Conservation (phyloP, 1,284 basidiomycete species). For the Polyporus tsugae region DNA sequence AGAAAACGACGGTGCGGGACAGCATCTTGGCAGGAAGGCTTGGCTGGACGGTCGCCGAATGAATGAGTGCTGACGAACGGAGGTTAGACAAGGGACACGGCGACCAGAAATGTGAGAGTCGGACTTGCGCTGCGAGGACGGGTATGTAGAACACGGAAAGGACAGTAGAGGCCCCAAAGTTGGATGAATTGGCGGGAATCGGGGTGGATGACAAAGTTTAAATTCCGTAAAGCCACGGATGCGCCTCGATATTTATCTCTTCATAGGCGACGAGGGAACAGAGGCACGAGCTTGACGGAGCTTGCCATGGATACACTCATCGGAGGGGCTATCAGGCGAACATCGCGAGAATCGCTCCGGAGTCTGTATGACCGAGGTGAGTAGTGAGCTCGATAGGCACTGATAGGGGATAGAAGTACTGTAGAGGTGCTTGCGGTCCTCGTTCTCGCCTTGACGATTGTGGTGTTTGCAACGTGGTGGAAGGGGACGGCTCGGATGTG, state of each 20-base stretch:
- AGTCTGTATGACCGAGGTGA: background rate
- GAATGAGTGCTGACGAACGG: background rate
- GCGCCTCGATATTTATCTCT: background rate
- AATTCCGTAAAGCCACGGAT: background rate
- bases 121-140: conserved; percentile 19
- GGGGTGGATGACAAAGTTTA: background rate
- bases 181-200: background rate
- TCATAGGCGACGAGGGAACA: background rate
- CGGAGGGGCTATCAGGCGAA: background rate
- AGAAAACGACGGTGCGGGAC: conserved; percentile 23
- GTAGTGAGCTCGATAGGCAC: background rate
- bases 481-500: background rate
- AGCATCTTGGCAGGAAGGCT: conserved; percentile 8
- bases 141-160: conserved; percentile 13
- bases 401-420: background rate
- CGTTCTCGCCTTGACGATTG: background rate
- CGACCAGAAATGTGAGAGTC: background rate
- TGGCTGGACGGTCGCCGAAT: background rate
- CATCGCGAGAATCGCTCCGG: background rate
- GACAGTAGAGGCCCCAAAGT: conserved; percentile 22
- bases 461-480: background rate
- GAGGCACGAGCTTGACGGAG: background rate
- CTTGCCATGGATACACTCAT: background rate
- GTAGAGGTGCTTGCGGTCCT: background rate
- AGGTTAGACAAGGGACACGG: background rate